These are phyloP conservation scores for Quambalaria eucalypti DNA, from an alignment of 1,284 basidiomycete species.

Conservation along the genomic window DNA sequence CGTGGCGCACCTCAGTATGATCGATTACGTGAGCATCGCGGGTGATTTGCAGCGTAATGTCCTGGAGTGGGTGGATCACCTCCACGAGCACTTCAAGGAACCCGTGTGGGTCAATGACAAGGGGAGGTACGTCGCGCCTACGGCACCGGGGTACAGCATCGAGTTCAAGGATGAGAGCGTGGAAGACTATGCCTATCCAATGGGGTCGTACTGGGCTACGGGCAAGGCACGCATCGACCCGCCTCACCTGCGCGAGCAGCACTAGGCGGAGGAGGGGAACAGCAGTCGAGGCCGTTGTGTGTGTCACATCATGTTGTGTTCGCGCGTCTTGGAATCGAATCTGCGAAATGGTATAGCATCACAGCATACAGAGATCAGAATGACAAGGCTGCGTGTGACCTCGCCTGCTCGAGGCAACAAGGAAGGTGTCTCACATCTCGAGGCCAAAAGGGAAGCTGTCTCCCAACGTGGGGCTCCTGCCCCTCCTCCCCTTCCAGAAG, in stretches of 20 bases:
- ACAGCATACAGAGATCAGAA: no score
- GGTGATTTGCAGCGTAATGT: slow-evolving; percentile 88
- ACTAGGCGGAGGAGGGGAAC: no score
- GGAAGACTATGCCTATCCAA: slow-evolving; percentile 48
- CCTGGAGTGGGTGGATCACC: slow-evolving; percentile 67
- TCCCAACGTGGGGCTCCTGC: no score
- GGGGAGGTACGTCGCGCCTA: slow-evolving; percentile 76
- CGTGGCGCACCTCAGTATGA: slow-evolving; percentile 59
- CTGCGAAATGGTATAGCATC: no score
- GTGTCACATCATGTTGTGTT: no score
- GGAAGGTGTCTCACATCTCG: no score
- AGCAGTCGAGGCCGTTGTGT: no score
- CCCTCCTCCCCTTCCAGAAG: slow-evolving; percentile 12
- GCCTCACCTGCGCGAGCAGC: no score
- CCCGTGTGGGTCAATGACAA: slow-evolving; percentile 77
- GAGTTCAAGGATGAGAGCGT: slow-evolving; percentile 51
- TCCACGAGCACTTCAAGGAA: slow-evolving; percentile 84
- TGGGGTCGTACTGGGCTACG: slow-evolving; percentile 49
- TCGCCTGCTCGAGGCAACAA: no score
- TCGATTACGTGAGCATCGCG: slow-evolving; percentile 85
- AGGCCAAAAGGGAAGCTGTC: no score
- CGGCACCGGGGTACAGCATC: slow-evolving; percentile 49
- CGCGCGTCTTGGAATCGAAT: no score
- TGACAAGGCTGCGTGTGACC: no score
- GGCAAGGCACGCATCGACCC: slow-evolving; percentile 11